phyloP scores from a whole-genome alignment of 2,329 filamentous ascomycete species.

The Penicillium palitans region DNA sequence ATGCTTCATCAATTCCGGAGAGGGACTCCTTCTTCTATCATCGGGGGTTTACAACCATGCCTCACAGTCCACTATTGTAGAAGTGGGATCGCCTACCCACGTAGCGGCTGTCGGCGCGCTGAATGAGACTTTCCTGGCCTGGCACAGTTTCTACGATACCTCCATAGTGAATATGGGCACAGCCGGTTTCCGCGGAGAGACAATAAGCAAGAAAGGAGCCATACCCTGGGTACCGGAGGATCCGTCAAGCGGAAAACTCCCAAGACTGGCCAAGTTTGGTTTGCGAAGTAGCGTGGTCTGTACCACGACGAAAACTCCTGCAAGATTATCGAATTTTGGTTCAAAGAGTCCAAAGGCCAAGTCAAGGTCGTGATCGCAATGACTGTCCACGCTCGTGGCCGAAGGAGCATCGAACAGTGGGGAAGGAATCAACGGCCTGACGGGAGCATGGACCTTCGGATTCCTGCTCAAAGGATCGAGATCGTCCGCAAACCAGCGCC shows the following conservation, averaged over 20 bases:
- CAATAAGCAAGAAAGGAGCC: neutral
- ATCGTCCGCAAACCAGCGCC: neutral
- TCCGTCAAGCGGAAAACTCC: neutral
- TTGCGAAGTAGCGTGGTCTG: slow-evolving; percentile 10
- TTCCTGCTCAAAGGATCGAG: neutral
- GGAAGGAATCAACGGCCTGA: neutral
- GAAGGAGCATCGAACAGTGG: neutral
- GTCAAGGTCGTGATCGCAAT: neutral
- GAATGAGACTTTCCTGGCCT: slow-evolving; percentile 4
- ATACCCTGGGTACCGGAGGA: neutral
- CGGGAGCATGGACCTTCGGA: neutral
- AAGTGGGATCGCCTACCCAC: neutral
- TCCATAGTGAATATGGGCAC: neutral
- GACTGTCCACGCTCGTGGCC: neutral
- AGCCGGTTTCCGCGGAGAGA: neutral
- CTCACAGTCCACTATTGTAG: slow-evolving; percentile 3
- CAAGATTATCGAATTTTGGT: neutral
- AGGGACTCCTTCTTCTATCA: slow-evolving; percentile 3
- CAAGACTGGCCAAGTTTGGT: slow-evolving; percentile 11
- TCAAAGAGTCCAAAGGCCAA: neutral
- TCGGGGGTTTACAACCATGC: slow-evolving; percentile 9
- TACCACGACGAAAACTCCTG: neutral
- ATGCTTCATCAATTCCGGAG: slow-evolving; percentile 4
- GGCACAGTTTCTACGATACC: neutral
- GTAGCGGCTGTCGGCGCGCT: neutral